Evolutionary conservation across 768 basidiomycete genomes (phyloP).

Genomic region (Cyathus striatus): DNA sequence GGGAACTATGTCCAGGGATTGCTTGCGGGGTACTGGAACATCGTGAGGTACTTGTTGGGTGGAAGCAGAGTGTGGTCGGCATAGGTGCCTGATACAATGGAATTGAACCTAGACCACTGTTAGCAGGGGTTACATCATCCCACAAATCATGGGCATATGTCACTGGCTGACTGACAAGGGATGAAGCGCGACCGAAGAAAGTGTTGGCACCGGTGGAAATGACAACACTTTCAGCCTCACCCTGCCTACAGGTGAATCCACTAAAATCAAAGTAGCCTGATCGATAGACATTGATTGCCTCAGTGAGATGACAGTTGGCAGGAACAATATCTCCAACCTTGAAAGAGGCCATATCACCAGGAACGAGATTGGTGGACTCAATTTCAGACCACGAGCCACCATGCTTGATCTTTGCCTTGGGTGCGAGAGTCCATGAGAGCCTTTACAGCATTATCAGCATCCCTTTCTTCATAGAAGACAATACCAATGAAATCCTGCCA

Average conservation of each 20-base stretch:
- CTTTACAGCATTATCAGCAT: conserved; percentile 98
- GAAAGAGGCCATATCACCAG: conserved; percentile 95
- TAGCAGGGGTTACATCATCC: no score
- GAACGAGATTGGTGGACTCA: conserved; percentile 85
- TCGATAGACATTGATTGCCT: conserved; percentile 98
- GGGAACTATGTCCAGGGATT: not conserved
- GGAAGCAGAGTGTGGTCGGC: conserved; percentile 68
- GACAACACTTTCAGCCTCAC: conserved; percentile 97
- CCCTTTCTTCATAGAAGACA: conserved; percentile 90
- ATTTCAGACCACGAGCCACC: conserved; percentile 84
- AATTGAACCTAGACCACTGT: conserved; percentile 44
- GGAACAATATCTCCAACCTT: conserved; percentile 99
- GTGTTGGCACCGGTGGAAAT: conserved; percentile 98
- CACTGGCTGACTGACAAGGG: conserved; percentile 87
- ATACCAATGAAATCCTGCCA: conserved; percentile 99
- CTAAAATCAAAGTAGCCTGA: conserved; percentile 90
- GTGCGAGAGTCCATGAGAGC: conserved; percentile 99
- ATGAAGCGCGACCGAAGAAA: conserved; percentile 98
- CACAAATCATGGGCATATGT: conserved; percentile 50
- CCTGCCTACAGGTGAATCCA: conserved; percentile 97
- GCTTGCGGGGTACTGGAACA: conserved; percentile 65
- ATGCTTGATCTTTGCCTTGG: conserved; percentile 93
- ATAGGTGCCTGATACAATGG: conserved; percentile 66
- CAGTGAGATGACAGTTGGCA: conserved; percentile 94
- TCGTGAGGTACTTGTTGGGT: conserved; percentile 67